These are phyloP conservation scores for Diaporthe australafricana DNA, from an alignment of 2,329 filamentous ascomycete species.

Conservation along the genomic window DNA sequence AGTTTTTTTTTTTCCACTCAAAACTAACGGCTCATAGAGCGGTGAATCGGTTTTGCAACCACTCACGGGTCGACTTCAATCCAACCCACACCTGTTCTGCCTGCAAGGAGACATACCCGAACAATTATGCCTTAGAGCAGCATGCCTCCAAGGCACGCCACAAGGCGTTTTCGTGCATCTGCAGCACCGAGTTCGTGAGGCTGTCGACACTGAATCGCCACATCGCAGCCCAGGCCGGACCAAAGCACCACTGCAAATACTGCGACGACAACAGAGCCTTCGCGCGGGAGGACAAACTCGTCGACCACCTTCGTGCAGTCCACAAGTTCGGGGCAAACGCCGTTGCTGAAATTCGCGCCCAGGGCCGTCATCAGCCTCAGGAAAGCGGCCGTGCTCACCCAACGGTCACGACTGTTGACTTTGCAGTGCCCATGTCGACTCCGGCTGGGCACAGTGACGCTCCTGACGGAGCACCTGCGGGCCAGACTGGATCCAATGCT, in stretches of 20 bases:
- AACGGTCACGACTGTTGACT: rapidly evolving
- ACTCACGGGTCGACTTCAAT: not conserved
- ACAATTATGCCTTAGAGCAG: not conserved
- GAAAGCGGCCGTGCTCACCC: not conserved
- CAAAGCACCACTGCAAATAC: not conserved
- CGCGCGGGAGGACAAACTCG: not conserved
- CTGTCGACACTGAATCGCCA: not conserved
- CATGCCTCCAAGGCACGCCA: not conserved
- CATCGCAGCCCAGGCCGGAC: not conserved
- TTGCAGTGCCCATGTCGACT: not conserved
- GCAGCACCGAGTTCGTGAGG: not conserved
- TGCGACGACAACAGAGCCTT: not conserved
- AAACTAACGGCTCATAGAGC: no score
- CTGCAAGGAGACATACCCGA: not conserved
- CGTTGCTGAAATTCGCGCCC: not conserved
- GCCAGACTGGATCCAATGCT: not conserved
- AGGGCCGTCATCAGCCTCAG: not conserved
- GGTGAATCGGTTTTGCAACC: no score
- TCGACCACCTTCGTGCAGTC: not conserved
- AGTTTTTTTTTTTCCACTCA: constrained; percentile 4
- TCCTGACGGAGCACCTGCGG: no score
- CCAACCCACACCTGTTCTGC: not conserved
- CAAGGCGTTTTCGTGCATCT: not conserved
- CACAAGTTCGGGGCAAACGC: not conserved
- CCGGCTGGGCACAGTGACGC: not conserved